These are phyloP conservation scores for Crithidia fasciculata DNA, from an alignment of 208 protist genomes.

Conservation along the genomic window DNA sequence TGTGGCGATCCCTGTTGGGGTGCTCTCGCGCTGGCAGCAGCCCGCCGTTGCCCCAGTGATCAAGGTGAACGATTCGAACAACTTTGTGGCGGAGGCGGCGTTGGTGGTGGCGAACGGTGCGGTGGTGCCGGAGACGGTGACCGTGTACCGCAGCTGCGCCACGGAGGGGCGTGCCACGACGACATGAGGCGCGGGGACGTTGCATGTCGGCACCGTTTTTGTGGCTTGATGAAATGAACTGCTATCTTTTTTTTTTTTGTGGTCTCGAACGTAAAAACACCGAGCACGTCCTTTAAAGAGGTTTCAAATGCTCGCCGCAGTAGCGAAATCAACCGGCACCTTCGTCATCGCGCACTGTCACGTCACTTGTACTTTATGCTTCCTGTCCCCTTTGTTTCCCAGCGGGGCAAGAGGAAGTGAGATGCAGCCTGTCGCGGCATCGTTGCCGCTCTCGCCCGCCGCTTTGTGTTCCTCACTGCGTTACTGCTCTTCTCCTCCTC, in stretches of 20 bases:
- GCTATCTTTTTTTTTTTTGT: constrained; percentile 16
- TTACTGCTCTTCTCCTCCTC: no score
- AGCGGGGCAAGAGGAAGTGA: no score
- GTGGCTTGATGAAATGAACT: no score
- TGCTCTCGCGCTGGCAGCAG: constrained; percentile 33
- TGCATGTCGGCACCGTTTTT: no score
- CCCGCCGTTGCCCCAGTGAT: constrained; percentile 29
- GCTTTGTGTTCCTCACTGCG: no score
- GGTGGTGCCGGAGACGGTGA: constrained; percentile 24
- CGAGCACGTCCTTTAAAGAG: not conserved
- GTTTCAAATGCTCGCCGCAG: not conserved
- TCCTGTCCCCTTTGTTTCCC: no score
- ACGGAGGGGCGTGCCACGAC: constrained; percentile 5
- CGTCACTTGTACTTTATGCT: no score
- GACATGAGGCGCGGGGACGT: not conserved
- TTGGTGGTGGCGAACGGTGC: constrained; percentile 20
- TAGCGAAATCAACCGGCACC: no score
- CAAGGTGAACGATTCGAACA: constrained; percentile 48
- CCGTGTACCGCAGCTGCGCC: constrained; percentile 11
- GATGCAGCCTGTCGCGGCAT: no score
- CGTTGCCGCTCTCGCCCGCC: no score
- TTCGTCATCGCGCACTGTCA: no score
- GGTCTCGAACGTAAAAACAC: not conserved
- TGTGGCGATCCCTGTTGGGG: constrained; percentile 42
- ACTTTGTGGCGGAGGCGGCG: constrained; percentile 48